Percentiles rank a stretch among this genome's conserved stretches.
These are phyloP conservation scores for Umbelopsis isabellina DNA, from an alignment of 192 early-diverging fungal genomes.

Conservation along the genomic window DNA sequence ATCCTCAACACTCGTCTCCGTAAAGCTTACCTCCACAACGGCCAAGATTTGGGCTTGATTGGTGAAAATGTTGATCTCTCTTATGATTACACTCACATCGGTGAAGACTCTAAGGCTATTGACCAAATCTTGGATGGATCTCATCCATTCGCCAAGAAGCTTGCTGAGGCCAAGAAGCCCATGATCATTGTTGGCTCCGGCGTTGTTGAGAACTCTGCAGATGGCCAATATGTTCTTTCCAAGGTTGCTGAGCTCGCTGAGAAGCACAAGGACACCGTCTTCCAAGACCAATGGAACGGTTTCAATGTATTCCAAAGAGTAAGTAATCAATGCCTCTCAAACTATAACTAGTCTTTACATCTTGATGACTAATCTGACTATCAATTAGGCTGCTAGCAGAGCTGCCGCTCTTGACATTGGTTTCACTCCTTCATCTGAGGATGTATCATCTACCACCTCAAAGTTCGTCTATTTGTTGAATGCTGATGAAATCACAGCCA, in stretches of 20 bases:
- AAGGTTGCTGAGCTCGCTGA: constrained; percentile 76
- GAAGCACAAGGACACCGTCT: constrained; percentile 67
- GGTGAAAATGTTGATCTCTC: constrained; percentile 81
- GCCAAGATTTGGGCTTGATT: constrained; percentile 79
- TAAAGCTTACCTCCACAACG: constrained; percentile 87
- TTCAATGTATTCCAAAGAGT: constrained; percentile 90
- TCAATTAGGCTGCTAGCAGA: constrained; percentile 72
- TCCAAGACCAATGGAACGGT: constrained; percentile 85
- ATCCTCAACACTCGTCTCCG: constrained; percentile 96
- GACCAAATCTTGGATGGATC: constrained; percentile 69
- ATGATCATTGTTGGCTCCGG: constrained; percentile 87
- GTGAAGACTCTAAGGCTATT: constrained; percentile 62
- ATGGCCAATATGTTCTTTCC: constrained; percentile 73
- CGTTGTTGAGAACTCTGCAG: constrained; percentile 71
- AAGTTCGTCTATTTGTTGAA: constrained; percentile 92
- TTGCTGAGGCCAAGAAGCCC: constrained; percentile 87
- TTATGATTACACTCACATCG: constrained; percentile 90
- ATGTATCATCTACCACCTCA: constrained; percentile 35
- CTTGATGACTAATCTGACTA: neutral
- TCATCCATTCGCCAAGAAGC: constrained; percentile 73
- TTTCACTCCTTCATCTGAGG: constrained; percentile 66
- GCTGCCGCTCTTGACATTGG: constrained; percentile 93
- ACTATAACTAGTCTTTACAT: constrained; percentile 21
- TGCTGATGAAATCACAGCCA: constrained; percentile 82
- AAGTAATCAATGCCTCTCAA: constrained; percentile 20